A percentile compares a stretch with the other conserved stretches of the same genome.
Evolutionary conservation across 129 eudicot genomes (phyloP).

Genomic region (Heracleum sosnowskyi): DNA sequence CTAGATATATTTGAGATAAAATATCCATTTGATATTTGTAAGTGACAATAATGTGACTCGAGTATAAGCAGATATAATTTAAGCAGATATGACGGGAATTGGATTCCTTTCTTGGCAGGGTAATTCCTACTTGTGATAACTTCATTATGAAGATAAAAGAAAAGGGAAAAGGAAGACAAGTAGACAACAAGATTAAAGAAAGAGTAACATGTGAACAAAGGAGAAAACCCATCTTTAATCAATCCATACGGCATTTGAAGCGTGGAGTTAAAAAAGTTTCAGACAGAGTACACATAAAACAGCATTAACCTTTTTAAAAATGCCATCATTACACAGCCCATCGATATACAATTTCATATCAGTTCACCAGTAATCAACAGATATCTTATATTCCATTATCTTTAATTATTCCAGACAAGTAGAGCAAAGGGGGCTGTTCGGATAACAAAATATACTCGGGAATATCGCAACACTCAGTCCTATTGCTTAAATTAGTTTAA

Average conservation of each 20-base stretch:
- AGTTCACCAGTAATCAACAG: background rate
- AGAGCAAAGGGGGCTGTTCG: background rate
- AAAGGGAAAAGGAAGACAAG: conserved; percentile 13
- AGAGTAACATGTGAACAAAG: conserved; percentile 35
- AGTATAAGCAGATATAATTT: background rate
- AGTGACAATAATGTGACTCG: background rate
- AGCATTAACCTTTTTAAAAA: background rate
- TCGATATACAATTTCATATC: background rate
- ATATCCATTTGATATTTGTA: background rate
- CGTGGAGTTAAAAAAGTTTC: background rate
- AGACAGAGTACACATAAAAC: conserved; percentile 1
- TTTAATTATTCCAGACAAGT: background rate
- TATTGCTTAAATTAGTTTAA: background rate
- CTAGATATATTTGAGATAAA: background rate
- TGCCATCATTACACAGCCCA: background rate
- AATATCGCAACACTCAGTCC: background rate
- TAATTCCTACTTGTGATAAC: conserved; percentile 32
- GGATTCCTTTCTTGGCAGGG: conserved; percentile 10
- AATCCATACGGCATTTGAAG: conserved; percentile 31
- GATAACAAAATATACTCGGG: background rate
- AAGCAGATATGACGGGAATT: conserved; percentile 10
- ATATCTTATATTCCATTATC: background rate
- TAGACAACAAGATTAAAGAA: conserved; percentile 21
- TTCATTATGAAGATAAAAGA: conserved; percentile 35
- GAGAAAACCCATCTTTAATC: conserved; percentile 38